Percentiles rank a stretch among this genome's conserved stretches.
phyloP scores from a whole-genome alignment of 2,329 filamentous ascomycete genomes.

The Ceratocystis cacaofunesta region DNA sequence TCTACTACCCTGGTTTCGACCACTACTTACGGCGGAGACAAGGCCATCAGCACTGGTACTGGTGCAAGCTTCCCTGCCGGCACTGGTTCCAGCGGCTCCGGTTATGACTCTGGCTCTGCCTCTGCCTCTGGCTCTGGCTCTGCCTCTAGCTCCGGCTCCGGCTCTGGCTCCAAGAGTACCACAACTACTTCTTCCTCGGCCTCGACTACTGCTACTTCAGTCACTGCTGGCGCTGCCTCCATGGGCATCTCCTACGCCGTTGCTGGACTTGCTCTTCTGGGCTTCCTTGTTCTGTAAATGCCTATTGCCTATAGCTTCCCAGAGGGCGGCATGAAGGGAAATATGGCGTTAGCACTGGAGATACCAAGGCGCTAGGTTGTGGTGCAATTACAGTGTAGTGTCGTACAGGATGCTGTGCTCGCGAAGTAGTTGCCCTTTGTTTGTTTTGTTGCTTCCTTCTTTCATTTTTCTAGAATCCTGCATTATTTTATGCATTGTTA shows the following conservation, averaged over 20 bases:
- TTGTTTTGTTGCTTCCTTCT: not conserved
- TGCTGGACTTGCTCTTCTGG: constrained; percentile 13
- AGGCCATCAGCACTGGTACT: constrained; percentile 3
- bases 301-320: not conserved
- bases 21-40: not conserved
- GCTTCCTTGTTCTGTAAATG: constrained; percentile 13
- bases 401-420: not conserved
- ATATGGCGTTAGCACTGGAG: not conserved
- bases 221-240: constrained; percentile 5
- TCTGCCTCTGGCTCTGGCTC: not conserved
- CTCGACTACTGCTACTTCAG: not conserved
- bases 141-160: not conserved
- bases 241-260: constrained; percentile 8
- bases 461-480: not conserved
- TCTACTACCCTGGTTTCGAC: not conserved
- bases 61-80: not conserved
- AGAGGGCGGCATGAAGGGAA: not conserved
- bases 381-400: not conserved
- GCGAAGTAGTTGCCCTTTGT: not conserved
- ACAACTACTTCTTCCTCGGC: not conserved
- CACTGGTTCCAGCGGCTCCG: not conserved
- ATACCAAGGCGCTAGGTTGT: not conserved
- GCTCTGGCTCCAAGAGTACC: not conserved
- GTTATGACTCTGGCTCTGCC: not conserved
- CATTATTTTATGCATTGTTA: not conserved